Base-by-base conservation (phyloP, 1,139 yeast genomes). In the Geotrichum macrosporum region DNA sequence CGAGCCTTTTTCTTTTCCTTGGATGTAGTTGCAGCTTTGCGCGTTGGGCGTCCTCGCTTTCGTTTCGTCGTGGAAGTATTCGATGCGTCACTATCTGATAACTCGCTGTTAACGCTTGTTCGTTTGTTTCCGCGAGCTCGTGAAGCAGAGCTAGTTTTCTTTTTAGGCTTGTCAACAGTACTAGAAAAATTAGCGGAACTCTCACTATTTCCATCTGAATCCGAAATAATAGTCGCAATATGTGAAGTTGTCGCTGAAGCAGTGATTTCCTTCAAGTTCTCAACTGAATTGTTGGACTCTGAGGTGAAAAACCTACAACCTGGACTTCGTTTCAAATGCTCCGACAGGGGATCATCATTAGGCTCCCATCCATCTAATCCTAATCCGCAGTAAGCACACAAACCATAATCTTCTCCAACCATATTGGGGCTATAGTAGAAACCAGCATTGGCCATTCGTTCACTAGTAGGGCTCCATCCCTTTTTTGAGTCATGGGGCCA, bases 361-460 rank as follows among this genome's bases (percentile, higher is more conserved):
- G 66, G 63, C 53, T 78, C 86, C 95, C 95, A 85, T 4, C 80
- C 81, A 53, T 81, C 86, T 16, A 85, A 68, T 1, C 80, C 71
- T 18, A 79, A 68, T 5, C 76, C 80, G 63, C 95, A 86, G 57
- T 82, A 84, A 53, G 81, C 71, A 57, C 95, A 86, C 12, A 75
- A 71, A 0, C 78, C 84, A 12, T 77, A 66, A 58, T 84, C 94
- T 53, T 81, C 85, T 6, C 63, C 68, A 2, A 56, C 54, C 73
- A 74, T 51, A 74, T 74, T 61, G 69, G 95, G 94, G 10, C 77
- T 71, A 62, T 73, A 84, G 59, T 72, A 80, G 62, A 86, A 85
- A 1, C 95, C 95, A 21, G 77, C 72, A 30, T 72, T 73, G 1
- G 87, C 85, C 73, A 82, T 67, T 16, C 63, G 59, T 59, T 65